Conservation (phyloP, 495 filamentous ascomycete genomes). For the Peziza echinospora region DNA sequence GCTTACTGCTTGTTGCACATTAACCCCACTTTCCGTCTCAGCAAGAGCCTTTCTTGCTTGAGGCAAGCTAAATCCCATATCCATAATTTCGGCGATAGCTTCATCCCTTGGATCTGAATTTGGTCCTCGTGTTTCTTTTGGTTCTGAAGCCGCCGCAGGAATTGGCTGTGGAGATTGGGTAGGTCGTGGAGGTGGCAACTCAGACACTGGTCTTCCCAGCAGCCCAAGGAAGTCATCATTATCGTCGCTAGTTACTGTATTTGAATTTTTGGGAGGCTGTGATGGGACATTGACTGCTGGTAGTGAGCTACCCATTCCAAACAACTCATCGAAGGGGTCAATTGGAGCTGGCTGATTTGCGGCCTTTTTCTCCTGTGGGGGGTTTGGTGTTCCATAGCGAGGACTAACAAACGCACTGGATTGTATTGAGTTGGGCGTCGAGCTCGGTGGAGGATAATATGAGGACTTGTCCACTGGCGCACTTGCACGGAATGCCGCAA, state of each 20-base stretch:
- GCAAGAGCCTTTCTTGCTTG: constrained; percentile 56
- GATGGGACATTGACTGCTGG: constrained; percentile 33
- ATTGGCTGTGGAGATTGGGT: constrained; percentile 22
- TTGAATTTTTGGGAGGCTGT: too few species aligned
- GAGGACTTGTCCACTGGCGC: constrained; percentile 40
- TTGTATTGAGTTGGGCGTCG: constrained; percentile 13
- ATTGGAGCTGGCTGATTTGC: constrained; percentile 30
- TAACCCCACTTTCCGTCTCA: constrained; percentile 53
- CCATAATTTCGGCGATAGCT: constrained; percentile 73
- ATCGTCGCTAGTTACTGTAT: constrained; percentile 8
- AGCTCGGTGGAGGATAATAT: constrained; percentile 34
- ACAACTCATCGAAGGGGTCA: constrained; percentile 75
- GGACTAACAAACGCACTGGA: constrained; percentile 8
- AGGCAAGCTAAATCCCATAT: constrained; percentile 80
- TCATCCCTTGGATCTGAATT: constrained; percentile 42
- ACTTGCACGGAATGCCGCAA: constrained; percentile 36
- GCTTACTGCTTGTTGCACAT: constrained; percentile 74
- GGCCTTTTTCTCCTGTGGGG: constrained; percentile 1
- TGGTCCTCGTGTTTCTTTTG: constrained; percentile 7
- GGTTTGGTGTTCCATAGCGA: constrained; percentile 11
- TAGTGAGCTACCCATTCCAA: too few species aligned
- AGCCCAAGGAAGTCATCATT: constrained; percentile 83
- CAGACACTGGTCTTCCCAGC: constrained; percentile 67
- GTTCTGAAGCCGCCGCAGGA: constrained; percentile 12
- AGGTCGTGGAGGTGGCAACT: constrained; percentile 29